Percentiles rank a stretch among this genome's conserved stretches.
phyloP scores from a whole-genome alignment of 2,329 filamentous ascomycete species.

The Karstenula rhodostoma region DNA sequence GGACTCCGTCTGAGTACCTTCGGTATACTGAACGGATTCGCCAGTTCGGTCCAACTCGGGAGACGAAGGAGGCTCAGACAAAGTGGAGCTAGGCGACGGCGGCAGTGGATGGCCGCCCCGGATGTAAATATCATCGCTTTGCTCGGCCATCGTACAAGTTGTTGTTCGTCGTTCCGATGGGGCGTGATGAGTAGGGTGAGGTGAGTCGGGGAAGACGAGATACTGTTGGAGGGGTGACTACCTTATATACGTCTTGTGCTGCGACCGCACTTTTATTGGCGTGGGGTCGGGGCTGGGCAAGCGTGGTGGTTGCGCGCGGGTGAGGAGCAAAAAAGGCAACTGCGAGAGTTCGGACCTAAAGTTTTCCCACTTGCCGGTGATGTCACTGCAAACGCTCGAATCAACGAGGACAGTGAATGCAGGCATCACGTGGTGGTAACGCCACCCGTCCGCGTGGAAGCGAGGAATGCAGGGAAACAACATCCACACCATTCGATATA shows the following conservation, averaged over 20 bases:
- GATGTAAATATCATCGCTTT: not conserved
- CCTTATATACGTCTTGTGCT: not conserved
- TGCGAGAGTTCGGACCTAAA: not conserved
- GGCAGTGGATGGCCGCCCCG: not conserved
- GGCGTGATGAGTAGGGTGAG: not conserved
- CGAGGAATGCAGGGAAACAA: slow-evolving; percentile 15
- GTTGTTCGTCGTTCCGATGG: not conserved
- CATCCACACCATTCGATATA: not conserved
- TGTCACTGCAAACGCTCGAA: not conserved
- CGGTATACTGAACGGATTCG: not conserved
- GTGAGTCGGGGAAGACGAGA: not conserved
- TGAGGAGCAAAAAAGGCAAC: not conserved
- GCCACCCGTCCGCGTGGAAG: slow-evolving; percentile 2
- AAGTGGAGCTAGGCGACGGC: too few relatives aligned
- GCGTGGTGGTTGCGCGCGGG: not conserved
- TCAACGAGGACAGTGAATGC: not conserved
- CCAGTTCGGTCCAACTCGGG: not conserved
- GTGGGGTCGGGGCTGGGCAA: not conserved
- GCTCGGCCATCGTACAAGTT: not conserved
- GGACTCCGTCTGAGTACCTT: not conserved
- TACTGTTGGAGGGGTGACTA: not conserved
- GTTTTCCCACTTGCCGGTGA: not conserved
- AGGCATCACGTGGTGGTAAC: not conserved
- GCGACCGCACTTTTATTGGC: not conserved
- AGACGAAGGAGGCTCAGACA: not conserved